A percentile compares a stretch with the other conserved stretches of the same genome.
These are phyloP conservation scores for Candida awuae DNA, from an alignment of 805 yeast genomes.

Conservation along the genomic window DNA sequence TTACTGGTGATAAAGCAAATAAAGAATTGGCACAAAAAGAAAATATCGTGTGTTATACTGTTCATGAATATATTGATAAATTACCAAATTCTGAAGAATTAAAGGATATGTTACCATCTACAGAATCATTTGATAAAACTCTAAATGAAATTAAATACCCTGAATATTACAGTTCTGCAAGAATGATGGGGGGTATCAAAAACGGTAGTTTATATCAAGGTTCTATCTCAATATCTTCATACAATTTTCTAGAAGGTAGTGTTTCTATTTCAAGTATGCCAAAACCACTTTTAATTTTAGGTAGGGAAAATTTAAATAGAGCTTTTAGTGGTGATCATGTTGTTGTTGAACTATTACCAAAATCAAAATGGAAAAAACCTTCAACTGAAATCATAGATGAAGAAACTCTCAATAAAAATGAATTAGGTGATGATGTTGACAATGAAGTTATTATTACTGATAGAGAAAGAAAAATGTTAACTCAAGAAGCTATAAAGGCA, in stretches of 20 bases:
- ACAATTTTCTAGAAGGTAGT: conserved; percentile 83
- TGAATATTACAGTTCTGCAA: conserved; percentile 70
- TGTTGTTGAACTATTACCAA: conserved; percentile 81
- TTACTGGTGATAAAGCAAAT: conserved; percentile 76
- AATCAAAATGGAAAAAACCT: conserved; percentile 81
- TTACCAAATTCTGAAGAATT: conserved; percentile 69
- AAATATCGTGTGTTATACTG: conserved; percentile 46
- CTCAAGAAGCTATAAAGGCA: conserved; percentile 67
- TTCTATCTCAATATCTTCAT: conserved; percentile 66
- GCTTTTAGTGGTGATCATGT: conserved; percentile 90
- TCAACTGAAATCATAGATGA: conserved; percentile 75
- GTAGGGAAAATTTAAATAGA: conserved; percentile 79
- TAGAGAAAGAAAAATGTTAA: conserved; percentile 61
- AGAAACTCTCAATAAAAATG: conserved; percentile 50
- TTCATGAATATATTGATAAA: conserved; percentile 61
- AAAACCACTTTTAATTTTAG: conserved; percentile 74
- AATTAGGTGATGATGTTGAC: conserved; percentile 48
- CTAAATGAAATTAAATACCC: conserved; percentile 52
- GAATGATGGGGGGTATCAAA: conserved; percentile 85
- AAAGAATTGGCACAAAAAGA: conserved; percentile 46
- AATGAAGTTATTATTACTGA: conserved; percentile 46
- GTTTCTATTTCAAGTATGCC: conserved; percentile 65
- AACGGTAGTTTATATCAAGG: conserved; percentile 88
- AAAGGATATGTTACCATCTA: conserved; percentile 66
- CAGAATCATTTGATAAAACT: conserved; percentile 32